These are phyloP conservation scores for Candida krabiensis DNA, from an alignment of 805 yeast species.

Conservation along the genomic window DNA sequence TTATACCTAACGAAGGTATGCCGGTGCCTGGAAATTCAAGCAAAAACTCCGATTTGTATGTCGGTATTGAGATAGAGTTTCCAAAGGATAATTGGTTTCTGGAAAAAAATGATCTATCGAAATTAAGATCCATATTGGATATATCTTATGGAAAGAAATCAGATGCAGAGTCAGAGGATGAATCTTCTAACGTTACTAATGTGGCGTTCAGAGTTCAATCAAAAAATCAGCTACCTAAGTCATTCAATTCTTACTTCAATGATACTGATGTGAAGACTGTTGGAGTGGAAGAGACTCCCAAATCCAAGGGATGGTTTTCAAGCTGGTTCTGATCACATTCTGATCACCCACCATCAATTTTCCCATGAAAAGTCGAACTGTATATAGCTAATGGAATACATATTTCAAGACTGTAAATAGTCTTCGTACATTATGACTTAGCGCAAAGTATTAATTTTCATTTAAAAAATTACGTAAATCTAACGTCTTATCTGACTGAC, in stretches of 20 bases:
- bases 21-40: slow-evolving; percentile 45
- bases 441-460: too few relatives aligned
- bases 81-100: slow-evolving; percentile 84
- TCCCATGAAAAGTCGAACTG: too few relatives aligned
- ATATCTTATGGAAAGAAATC: slow-evolving; percentile 22
- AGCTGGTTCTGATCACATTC: slow-evolving; percentile 21
- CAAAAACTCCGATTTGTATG: slow-evolving; percentile 65
- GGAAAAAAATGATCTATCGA: slow-evolving; percentile 64
- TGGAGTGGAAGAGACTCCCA: slow-evolving; percentile 28
- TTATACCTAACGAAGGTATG: slow-evolving; percentile 79
- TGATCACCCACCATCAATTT: too few relatives aligned
- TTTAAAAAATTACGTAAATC: too few relatives aligned
- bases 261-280: slow-evolving; percentile 24
- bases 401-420: too few relatives aligned
- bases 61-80: slow-evolving; percentile 71
- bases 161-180: slow-evolving; percentile 18
- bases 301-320: slow-evolving; percentile 28
- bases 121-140: slow-evolving; percentile 54
- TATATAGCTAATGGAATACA: too few relatives aligned
- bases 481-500: background rate
- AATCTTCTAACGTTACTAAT: slow-evolving; percentile 23
- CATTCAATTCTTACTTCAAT: slow-evolving; percentile 28
- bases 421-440: too few relatives aligned
- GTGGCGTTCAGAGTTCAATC: slow-evolving; percentile 24
- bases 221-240: slow-evolving; percentile 26